phyloP scores from a whole-genome alignment of 495 filamentous ascomycete genomes.

The Tuber borchii region DNA sequence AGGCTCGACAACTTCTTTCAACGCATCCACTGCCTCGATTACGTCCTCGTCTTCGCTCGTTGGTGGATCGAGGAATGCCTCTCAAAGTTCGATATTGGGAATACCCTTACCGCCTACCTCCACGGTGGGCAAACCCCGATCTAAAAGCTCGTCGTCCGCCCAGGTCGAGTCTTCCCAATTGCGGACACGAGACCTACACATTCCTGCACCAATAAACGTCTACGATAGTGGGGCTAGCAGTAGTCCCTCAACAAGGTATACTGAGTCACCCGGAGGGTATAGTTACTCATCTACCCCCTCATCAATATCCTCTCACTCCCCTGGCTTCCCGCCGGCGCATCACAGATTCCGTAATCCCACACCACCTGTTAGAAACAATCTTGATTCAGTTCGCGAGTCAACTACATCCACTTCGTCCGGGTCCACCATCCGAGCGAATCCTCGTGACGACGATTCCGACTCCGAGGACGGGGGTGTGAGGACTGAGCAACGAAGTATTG shows the following conservation, averaged over 20 bases:
- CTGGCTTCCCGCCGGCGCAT: conserved; percentile 60
- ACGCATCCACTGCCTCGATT: conserved; percentile 33
- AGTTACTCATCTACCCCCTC: conserved; percentile 89
- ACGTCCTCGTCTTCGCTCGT: conserved; percentile 33
- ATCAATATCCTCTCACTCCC: conserved; percentile 94
- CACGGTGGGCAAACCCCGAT: conserved; percentile 14
- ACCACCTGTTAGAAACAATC: conserved; percentile 53
- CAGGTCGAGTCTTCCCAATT: conserved; percentile 24
- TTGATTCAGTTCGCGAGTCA: conserved; percentile 60
- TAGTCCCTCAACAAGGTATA: conserved; percentile 90
- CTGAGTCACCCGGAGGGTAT: conserved; percentile 83
- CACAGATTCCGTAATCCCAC: conserved; percentile 61
- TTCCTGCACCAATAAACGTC: conserved; percentile 23
- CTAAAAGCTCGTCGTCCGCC: conserved; percentile 24
- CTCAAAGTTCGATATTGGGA: conserved; percentile 38
- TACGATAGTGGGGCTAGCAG: conserved; percentile 53
- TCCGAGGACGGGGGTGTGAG: conserved; percentile 17
- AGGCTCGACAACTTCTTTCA: conserved; percentile 34
- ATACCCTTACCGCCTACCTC: conserved; percentile 38
- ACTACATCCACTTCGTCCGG: conserved; percentile 57
- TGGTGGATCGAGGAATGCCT: conserved; percentile 31
- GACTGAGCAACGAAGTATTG: conserved; percentile 21
- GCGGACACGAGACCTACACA: conserved; percentile 33
- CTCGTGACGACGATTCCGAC: conserved; percentile 32
- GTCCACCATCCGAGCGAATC: conserved; percentile 50